Evolutionary conservation across 495 filamentous ascomycete species (phyloP), one percentile per base, ranked within the genome.

Genomic region (Neurospora tetraspora): DNA sequence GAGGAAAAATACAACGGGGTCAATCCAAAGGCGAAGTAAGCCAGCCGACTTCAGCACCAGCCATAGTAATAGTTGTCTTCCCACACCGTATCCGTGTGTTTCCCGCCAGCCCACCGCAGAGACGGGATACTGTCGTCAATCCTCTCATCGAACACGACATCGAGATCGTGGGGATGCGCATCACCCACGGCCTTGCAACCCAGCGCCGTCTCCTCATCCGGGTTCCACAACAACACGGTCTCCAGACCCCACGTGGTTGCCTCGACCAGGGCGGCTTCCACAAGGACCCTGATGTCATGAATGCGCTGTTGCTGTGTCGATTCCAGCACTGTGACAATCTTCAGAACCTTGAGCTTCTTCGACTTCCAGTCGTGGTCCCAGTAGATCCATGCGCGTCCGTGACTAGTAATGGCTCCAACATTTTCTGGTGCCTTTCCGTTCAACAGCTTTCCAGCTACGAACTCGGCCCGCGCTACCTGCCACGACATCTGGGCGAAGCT

Each of bases 401-500:
- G 87, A 2, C 73, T 70, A 68, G 82, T 84, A 69, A 83, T 81
- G 37, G 91, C 87, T 12, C 87, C 86, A 79, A 92, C 92, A 78
- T 88, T 79, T 1, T 77, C 71, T 1, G 92, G 91, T 3, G 78
- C 75, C 65, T 80, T 81, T 3, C 79, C 78, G 5, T 77, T 75
- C 45, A 80, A 76, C 31, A 82, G 69, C 65, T 86, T 85, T 23
- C 83, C 77, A 3, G 83, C 84, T 53, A 93, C 89, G 77, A 93
- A 96, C 45, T 93, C 91, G 79, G 96, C 92, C 37, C 94, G 88
- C 14, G 87, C 87, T 80, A 93, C 90, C 79, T 95, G 93, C 94
- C 94, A 98, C 68, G 86, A 80, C 74, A 94, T 88, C 34, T 91
- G 89, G 34, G 90, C 85, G 70, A 86, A 84, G 73, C 92, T 89